Conservation (phyloP, 2,329 filamentous ascomycete species). For the Penicillium sp. region DNA sequence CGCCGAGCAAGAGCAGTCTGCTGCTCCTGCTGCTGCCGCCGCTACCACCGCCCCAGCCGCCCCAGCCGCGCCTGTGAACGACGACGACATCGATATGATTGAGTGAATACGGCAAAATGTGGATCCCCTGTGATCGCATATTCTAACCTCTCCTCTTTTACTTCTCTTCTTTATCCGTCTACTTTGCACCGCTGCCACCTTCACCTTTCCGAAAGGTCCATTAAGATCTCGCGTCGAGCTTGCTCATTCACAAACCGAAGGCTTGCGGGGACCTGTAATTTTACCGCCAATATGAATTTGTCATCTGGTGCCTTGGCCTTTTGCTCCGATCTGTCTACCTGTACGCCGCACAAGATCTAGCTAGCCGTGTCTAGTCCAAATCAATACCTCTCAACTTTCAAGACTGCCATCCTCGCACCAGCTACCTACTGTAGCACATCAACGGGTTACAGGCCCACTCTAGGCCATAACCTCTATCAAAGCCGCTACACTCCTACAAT, state of each 20-base stretch:
- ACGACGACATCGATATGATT: conserved; percentile 71
- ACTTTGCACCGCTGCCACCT: neutral
- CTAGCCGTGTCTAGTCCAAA: neutral
- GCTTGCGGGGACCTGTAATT: conserved; percentile 13
- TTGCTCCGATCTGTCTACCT: neutral
- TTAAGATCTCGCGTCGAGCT: neutral
- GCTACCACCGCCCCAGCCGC: conserved; percentile 19
- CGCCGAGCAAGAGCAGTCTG: conserved; percentile 20
- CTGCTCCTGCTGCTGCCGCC: conserved; percentile 29
- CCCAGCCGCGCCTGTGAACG: conserved; percentile 30
- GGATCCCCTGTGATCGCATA: neutral
- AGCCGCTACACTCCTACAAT: neutral
- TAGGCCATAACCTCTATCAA: neutral
- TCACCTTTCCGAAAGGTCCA: neutral
- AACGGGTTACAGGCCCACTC: neutral
- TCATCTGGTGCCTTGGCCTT: conserved; percentile 1
- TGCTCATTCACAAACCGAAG: neutral
- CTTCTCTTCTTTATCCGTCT: neutral
- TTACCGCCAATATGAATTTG: conserved; percentile 20
- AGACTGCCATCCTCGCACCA: neutral
- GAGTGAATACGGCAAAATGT: conserved; percentile 46
- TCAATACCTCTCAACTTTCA: neutral
- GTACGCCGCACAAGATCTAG: neutral
- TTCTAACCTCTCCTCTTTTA: neutral
- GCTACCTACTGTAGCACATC: neutral